These are phyloP conservation scores for Cystobasidiaceae sp. DNA, from an alignment of 1,284 basidiomycete genomes.

Conservation along the genomic window DNA sequence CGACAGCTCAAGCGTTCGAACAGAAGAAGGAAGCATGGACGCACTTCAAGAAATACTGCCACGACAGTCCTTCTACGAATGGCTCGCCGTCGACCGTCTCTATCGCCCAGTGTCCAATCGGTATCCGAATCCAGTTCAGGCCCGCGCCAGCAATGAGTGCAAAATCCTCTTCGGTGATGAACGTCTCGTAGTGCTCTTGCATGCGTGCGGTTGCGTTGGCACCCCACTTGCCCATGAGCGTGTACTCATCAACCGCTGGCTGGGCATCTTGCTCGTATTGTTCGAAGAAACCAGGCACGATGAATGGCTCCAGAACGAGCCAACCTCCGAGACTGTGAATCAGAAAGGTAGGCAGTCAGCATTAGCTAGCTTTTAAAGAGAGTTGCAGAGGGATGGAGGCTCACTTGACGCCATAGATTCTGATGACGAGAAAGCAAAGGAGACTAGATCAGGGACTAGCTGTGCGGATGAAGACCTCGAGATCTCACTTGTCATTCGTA, in stretches of 20 bases:
- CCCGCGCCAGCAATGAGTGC: conserved; percentile 86
- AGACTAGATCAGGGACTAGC: no score
- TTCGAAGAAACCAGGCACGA: conserved; percentile 75
- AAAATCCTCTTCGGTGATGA: conserved; percentile 83
- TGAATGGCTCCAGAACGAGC: conserved; percentile 84
- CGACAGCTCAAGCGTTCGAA: no score
- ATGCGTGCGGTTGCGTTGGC: conserved; percentile 51
- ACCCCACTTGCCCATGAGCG: conserved; percentile 61
- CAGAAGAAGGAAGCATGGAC: conserved; percentile 17
- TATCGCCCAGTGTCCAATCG: conserved; percentile 81
- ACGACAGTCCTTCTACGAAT: conserved; percentile 66
- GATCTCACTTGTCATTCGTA: no score
- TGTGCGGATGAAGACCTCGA: no score
- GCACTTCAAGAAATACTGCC: conserved; percentile 56
- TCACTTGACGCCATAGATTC: conserved; percentile 40
- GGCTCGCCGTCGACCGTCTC: conserved; percentile 70
- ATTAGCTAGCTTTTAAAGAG: neutral
- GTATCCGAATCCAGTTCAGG: conserved; percentile 65
- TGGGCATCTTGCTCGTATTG: conserved; percentile 57
- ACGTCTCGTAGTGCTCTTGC: conserved; percentile 75
- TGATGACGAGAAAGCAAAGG: no score
- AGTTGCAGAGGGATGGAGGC: neutral
- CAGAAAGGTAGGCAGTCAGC: no score
- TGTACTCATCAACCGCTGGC: conserved; percentile 69
- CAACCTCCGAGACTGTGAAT: conserved; percentile 62